Evolutionary conservation across 2,329 filamentous ascomycete genomes (phyloP), one percentile per base, ranked within the genome.

Genomic region (Cladobotryum mycophilum): DNA sequence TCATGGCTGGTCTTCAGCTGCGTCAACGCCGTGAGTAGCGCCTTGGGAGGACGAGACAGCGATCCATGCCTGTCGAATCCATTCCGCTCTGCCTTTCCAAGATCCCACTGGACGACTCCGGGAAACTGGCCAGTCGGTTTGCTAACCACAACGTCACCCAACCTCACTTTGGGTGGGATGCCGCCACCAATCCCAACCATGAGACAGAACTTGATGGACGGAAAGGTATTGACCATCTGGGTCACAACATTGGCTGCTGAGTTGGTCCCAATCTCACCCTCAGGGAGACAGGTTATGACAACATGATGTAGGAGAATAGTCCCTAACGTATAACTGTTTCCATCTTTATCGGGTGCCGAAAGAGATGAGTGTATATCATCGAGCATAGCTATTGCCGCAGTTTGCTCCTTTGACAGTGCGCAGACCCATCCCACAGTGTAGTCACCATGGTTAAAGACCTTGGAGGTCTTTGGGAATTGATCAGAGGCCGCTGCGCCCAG

Each of bases 121-220:
- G 13, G 6, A 7, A 11, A 5, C 3, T 5, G 11, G 12, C 30
- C 34, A 12, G 5, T 9, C 4, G 44, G 44, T 33, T 3, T n/a
- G 14, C 22, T 35, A 1, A 46, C 44, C 5, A 46, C 44, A 17
- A 46, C 30, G 13, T 46, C 44, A 7, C 44, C 44, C 8, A 46
- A 22, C 2, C 44, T 13, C 13, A 46, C 17, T 14, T 13, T 11
- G 6, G 44, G 22, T 36, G 44, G n/a, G 6, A 30, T 17, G 4
- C 44, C 44, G 34, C 44, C 44, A 5, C 22, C 44, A n/a, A 46
- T 37, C 4, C 44, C 44, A 17, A 46, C 44, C 44, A 46, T n/a
- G 5, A 46, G 44, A 13, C 44, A 25, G 30, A 35, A 35, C 14
- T 17, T 11, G 17, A 46, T 46, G 9, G 25, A 35, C 14, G 15